A percentile compares a stretch with the other conserved stretches of the same genome.
Conservation (phyloP, 768 basidiomycete species). For the Kwoniella botswanensis region DNA sequence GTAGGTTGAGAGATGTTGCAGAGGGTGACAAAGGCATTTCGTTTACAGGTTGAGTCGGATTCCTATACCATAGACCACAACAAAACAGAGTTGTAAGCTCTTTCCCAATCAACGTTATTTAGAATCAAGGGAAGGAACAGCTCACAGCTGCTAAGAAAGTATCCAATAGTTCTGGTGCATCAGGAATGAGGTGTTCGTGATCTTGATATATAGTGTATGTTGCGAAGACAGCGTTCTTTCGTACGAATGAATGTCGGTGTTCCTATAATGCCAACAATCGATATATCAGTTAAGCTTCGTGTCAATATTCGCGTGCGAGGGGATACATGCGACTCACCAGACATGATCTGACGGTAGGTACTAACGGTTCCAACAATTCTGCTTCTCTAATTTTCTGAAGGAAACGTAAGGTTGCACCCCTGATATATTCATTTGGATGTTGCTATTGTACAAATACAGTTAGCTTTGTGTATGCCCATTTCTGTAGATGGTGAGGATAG, state of each 20-base stretch:
- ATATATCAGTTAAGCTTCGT: not conserved
- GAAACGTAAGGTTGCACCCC: conserved; percentile 95
- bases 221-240: conserved; percentile 98
- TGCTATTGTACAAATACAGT: conserved; percentile 64
- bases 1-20: conserved; percentile 77
- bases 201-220: conserved; percentile 91
- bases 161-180: conserved; percentile 92
- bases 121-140: not conserved
- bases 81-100: not conserved
- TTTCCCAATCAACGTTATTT: not conserved
- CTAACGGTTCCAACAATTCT: conserved; percentile 92
- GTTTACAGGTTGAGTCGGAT: conserved; percentile 92
- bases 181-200: conserved; percentile 92
- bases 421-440: conserved; percentile 99
- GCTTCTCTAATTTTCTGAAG: conserved; percentile 94
- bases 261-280: conserved; percentile 62
- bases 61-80: conserved; percentile 61
- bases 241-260: conserved; percentile 95
- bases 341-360: conserved; percentile 90
- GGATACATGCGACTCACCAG: conserved; percentile 61
- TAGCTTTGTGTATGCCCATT: not conserved
- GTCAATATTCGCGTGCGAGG: not conserved
- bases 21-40: conserved; percentile 96
- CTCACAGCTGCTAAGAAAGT: conserved; percentile 85
- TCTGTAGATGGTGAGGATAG: conserved; percentile 23